Base-by-base conservation (phyloP, 164 flowering plant genomes). In the Nelumbo lutea region DNA sequence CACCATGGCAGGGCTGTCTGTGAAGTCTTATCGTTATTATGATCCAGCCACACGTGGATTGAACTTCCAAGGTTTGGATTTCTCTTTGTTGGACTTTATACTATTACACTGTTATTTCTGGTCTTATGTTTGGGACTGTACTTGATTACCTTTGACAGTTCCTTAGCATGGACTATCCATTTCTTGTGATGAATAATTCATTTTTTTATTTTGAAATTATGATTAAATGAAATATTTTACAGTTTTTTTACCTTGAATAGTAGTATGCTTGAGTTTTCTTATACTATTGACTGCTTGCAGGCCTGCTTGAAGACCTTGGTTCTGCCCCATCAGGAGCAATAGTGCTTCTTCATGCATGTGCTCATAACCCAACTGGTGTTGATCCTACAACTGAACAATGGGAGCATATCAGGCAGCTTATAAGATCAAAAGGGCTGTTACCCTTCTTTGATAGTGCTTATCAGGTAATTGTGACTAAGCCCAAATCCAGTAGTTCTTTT, bases 391-490 rank as follows among this genome's bases (percentile, higher is more conserved):
- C 82, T 69, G 80, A 86, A 69, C 97, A 96, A 74, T 96, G 99
- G 99, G 96, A 93, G 70, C 90, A 88, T 65, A 93, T 96, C 59
- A 90, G 99, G 78, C 82, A 86, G 77, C 76, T 96, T 79, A 83
- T 96, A 76, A 85, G 98, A 80, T 86, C 96, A 9, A 88, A 86
- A 76, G 83, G 72, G 27, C 70, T 96, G 76, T 67, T 96, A 48
- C 99, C 99, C 52, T 96, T 96, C 88, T 96, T 96, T 82, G 98
- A 93, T 73, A 96, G 99, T 79, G 99, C 99, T 61, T 96, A 96
- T 76, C 99, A 96, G 96, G 99, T 88, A 61, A 65, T 27, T 40
- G 48, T 53, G 9, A 42, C 41, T 53, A 5, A 11, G 52, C 44
- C 46, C 14, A 47, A 42, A 38, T 8, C 13, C 47, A 45, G 14